Evolutionary conservation across 2,329 filamentous ascomycete species (phyloP).

Genomic region (Fusarium albidum): DNA sequence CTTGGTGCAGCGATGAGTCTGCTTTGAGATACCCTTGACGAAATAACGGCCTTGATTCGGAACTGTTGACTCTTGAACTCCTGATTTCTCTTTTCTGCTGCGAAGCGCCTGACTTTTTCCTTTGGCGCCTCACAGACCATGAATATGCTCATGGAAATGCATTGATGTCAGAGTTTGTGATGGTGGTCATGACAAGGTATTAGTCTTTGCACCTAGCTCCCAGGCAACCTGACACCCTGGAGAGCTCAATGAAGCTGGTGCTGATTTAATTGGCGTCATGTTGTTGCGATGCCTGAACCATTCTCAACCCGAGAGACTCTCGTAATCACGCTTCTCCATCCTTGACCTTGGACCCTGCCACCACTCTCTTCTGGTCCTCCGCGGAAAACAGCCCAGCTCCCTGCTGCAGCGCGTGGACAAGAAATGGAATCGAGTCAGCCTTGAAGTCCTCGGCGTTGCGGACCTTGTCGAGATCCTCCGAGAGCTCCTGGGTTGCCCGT

Average conservation of each 20-base stretch:
- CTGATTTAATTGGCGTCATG: neutral
- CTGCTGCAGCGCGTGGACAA: constrained; percentile 74
- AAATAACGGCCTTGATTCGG: constrained; percentile 20
- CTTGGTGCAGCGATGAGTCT: constrained; percentile 19
- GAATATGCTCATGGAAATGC: neutral
- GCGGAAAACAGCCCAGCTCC: constrained; percentile 68
- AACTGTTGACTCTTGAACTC: neutral
- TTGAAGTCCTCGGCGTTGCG: constrained; percentile 76
- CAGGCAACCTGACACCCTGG: no score
- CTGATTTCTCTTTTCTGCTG: neutral
- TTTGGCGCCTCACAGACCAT: neutral
- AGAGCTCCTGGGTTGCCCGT: constrained; percentile 73
- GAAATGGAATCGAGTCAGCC: constrained; percentile 67
- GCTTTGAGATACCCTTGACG: constrained; percentile 40
- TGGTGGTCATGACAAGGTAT: no score
- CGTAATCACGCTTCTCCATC: constrained; percentile 22
- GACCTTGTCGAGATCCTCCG: constrained; percentile 77
- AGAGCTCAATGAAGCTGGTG: neutral
- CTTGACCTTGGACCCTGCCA: constrained; percentile 25
- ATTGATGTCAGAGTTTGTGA: no score
- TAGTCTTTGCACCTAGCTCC: no score
- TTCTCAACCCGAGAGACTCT: neutral
- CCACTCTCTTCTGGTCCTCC: constrained; percentile 46
- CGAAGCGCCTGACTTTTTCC: no score
- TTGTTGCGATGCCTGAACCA: neutral